These are phyloP conservation scores for Saccharomycopsis sp. DNA, from an alignment of 805 yeast genomes.

Conservation along the genomic window DNA sequence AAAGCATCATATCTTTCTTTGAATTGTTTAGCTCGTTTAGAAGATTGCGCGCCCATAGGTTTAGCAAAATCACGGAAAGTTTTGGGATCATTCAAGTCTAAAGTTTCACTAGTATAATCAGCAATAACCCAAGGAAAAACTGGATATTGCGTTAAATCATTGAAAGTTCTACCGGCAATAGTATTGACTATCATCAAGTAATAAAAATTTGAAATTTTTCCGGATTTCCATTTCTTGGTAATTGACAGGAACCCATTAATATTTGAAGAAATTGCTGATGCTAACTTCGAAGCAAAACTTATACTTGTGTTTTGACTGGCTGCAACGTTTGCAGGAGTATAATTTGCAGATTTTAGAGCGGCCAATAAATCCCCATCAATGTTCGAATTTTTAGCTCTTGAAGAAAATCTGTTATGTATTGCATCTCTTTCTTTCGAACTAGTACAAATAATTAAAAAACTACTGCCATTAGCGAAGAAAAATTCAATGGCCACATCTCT, in stretches of 20 bases:
- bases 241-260: constrained; percentile 35
- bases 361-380: constrained; percentile 49
- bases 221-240: constrained; percentile 67
- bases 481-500: constrained; percentile 79
- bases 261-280: constrained; percentile 38
- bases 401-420: constrained; percentile 42
- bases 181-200: constrained; percentile 77
- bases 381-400: constrained; percentile 41
- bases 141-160: constrained; percentile 86
- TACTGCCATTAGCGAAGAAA: constrained; percentile 66
- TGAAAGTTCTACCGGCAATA: constrained; percentile 81
- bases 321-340: constrained; percentile 13
- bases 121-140: constrained; percentile 89
- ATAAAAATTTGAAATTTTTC: constrained; percentile 76
- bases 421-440: constrained; percentile 47
- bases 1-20: constrained; percentile 68
- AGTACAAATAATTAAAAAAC: constrained; percentile 61
- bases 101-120: constrained; percentile 63
- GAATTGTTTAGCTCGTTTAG: constrained; percentile 53
- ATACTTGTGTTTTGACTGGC: constrained; percentile 28
- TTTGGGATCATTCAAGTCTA: constrained; percentile 58
- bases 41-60: constrained; percentile 88
- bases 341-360: constrained; percentile 39
- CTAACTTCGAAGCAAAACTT: constrained; percentile 37
- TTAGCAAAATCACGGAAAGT: constrained; percentile 70